phyloP scores from a whole-genome alignment of 352 stramenopile species.

The Aphanomyces cochlioides region DNA sequence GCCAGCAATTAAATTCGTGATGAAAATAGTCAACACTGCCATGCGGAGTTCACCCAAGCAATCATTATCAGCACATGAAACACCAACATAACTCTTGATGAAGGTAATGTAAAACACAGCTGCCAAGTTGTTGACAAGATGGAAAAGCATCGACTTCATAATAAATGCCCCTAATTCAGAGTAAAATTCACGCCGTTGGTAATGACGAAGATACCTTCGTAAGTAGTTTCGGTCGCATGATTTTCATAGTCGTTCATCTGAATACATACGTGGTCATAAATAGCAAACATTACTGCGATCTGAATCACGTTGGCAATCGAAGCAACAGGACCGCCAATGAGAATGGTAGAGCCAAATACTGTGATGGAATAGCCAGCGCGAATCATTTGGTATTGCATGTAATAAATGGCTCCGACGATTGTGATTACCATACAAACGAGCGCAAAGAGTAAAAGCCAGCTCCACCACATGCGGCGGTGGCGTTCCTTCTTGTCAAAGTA shows the following conservation, averaged over 20 bases:
- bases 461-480: conserved; percentile 65
- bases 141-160: conserved; percentile 92
- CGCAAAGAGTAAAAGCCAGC: conserved; percentile 68
- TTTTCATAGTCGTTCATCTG: conserved; percentile 92
- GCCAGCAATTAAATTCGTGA: conserved; percentile 70
- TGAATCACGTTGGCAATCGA: conserved; percentile 69
- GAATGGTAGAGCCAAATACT: conserved; percentile 49
- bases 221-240: conserved; percentile 82
- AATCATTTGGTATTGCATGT: conserved; percentile 69
- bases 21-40: conserved; percentile 90
- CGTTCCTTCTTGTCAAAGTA: conserved; percentile 67
- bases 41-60: conserved; percentile 88
- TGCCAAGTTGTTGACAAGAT: conserved; percentile 95
- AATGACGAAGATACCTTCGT: conserved; percentile 59
- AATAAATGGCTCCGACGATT: conserved; percentile 72
- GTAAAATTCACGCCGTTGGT: background rate
- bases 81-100: conserved; percentile 63
- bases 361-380: conserved; percentile 55
- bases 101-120: conserved; percentile 92
- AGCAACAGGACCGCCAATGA: conserved; percentile 67
- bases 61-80: conserved; percentile 58
- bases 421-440: conserved; percentile 75
- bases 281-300: conserved; percentile 88
- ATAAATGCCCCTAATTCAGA: conserved; percentile 77
- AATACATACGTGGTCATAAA: conserved; percentile 86